These are phyloP conservation scores for Crataegus laevigata DNA, from an alignment of 306 rosid species.

Conservation along the genomic window DNA sequence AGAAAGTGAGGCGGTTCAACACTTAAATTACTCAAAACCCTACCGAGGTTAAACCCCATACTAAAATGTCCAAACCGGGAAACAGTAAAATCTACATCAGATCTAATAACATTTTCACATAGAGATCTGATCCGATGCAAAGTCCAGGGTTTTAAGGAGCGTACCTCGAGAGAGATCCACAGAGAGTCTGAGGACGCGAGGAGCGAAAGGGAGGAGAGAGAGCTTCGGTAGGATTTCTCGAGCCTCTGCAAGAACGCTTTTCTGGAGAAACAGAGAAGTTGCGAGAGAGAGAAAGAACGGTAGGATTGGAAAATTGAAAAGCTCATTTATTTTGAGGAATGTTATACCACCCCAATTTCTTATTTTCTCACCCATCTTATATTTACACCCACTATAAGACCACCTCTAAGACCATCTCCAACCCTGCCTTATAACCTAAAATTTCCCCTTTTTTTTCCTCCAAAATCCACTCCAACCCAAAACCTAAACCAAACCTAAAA, in stretches of 20 bases:
- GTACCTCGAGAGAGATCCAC: slow-evolving; percentile 36
- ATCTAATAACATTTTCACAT: slow-evolving; percentile 29
- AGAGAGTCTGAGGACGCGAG: not conserved
- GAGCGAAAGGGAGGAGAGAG: not conserved
- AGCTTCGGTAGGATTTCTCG: slow-evolving; percentile 29
- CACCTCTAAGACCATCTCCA: too few species aligned
- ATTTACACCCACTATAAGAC: too few species aligned
- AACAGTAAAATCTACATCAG: slow-evolving; percentile 22
- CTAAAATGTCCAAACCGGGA: slow-evolving; percentile 11
- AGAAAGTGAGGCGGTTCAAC: too few species aligned
- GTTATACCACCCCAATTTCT: too few species aligned
- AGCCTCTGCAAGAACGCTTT: slow-evolving; percentile 20
- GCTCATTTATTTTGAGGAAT: too few species aligned
- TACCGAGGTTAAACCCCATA: not conserved
- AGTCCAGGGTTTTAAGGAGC: slow-evolving; percentile 1
- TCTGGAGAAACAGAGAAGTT: not conserved
- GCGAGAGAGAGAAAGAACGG: not conserved
- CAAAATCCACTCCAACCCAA: too few species aligned
- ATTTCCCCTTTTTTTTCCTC: too few species aligned
- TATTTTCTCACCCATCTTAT: too few species aligned
- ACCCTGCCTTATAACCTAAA: too few species aligned
- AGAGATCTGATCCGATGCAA: slow-evolving; percentile 14
- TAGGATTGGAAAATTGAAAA: too few species aligned
- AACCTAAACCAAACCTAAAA: too few species aligned
- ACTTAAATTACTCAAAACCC: too few species aligned